Conservation (phyloP, 768 basidiomycete species). For the Cystobasidium tubakii region DNA sequence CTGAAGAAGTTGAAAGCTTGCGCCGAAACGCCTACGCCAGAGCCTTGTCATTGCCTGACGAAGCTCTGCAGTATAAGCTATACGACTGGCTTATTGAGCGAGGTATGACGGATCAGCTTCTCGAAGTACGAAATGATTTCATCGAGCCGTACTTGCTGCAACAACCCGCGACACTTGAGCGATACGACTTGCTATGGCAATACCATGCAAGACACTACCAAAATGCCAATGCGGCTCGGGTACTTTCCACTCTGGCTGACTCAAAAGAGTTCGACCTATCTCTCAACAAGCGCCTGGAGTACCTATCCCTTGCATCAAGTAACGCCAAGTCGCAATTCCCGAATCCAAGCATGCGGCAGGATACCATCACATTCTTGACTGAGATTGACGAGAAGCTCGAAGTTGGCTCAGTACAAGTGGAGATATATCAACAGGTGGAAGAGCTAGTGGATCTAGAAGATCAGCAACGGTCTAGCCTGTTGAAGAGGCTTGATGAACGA, state of each 20-base stretch:
- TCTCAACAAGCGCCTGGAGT: conserved; percentile 75
- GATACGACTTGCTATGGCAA: conserved; percentile 88
- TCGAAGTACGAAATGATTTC: conserved; percentile 62
- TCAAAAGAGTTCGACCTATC: conserved; percentile 61
- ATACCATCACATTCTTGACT: conserved; percentile 86
- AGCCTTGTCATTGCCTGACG: conserved; percentile 75
- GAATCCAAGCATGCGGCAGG: conserved; percentile 58
- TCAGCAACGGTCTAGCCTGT: conserved; percentile 46
- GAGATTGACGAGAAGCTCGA: conserved; percentile 93
- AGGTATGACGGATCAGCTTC: conserved; percentile 74
- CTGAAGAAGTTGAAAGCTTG: conserved; percentile 64
- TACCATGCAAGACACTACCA: conserved; percentile 91
- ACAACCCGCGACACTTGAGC: conserved; percentile 71
- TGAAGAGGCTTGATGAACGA: conserved; percentile 46
- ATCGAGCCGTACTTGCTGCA: conserved; percentile 80
- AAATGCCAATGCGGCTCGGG: conserved; percentile 77
- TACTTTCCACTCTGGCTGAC: conserved; percentile 74
- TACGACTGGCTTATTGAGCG: conserved; percentile 88
- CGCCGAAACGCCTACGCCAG: conserved; percentile 77
- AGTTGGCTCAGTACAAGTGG: conserved; percentile 93
- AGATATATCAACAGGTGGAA: conserved; percentile 64
- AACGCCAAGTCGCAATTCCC: conserved; percentile 79
- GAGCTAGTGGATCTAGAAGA: conserved; percentile 49
- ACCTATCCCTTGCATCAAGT: conserved; percentile 84
- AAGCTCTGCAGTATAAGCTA: conserved; percentile 85